Evolutionary conservation across 345 rosid genomes (phyloP), one percentile per base, ranked within the genome.

Genomic region (Lenwebbia sp.): DNA sequence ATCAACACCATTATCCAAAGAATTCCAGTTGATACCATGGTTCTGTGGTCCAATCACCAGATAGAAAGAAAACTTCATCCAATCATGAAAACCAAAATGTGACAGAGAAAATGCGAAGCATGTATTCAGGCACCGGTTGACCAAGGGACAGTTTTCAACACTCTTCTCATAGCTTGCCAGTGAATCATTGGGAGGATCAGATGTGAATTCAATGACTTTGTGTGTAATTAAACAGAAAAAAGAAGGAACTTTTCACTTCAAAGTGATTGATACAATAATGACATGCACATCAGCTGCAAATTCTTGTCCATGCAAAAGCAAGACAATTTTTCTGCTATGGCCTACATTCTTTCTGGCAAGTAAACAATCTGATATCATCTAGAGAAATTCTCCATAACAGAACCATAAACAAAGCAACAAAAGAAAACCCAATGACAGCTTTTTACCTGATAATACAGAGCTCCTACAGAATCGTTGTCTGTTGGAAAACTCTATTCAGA

Each of bases 131-230:
- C 52, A 54, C 33, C 21, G 56, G 37, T 82, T 51, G 41, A 89
- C 23, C 62, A 95, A 92, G 83, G 85, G 85, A 30, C 88, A 19
- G 19, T 88, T 90, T n/a, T 90, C 86, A 50, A 84, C 85, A 21
- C 93, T 85, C 54, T 49, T 82, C 10, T 82, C 37, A 49, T 13
- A 49, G 33, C 37, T 52, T 82, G 83, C 83, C 83, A 10, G 41
- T 10, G 81, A 70, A 37, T 70, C 81, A 10, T 19, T 56, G 13
- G 60, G 23, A 10, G 60, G n/a, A 56, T 56, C 60, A 56, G 60
- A 25, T 10, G 60, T 25, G 60, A 56, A 25, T 56, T 56, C n/a
- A 56, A 25, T 23, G 60, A 56, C n/a, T 10, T 23, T 25, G 21
- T 37, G 40, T 37, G 3, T 37, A 37, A 70, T 70, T 70, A 19